A percentile compares a stretch with the other conserved stretches of the same genome.
Evolutionary conservation across 257 asterid species (phyloP).

Genomic region (Osmanthus fragrans): DNA sequence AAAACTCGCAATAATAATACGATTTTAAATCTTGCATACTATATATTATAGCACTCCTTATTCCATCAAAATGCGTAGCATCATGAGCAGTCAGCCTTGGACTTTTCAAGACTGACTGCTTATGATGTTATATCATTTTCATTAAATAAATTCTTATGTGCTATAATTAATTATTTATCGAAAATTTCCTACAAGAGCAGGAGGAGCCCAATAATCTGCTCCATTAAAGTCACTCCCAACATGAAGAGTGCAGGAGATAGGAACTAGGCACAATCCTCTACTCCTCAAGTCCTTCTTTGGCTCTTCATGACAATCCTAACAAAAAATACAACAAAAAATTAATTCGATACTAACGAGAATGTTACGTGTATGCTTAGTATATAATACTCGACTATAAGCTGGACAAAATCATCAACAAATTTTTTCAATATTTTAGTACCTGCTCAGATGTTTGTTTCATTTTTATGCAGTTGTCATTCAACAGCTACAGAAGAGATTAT

Average conservation of each 20-base stretch:
- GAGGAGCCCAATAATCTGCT: slow-evolving; percentile 84
- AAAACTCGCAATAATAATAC: neutral
- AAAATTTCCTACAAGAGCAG: slow-evolving; percentile 53
- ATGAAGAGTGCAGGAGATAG: slow-evolving; percentile 69
- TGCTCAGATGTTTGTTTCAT: slow-evolving; percentile 43
- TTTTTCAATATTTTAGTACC: slow-evolving; percentile 29
- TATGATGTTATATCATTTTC: slow-evolving; percentile 64
- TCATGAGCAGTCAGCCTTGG: slow-evolving; percentile 77
- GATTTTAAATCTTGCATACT: neutral
- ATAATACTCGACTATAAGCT: neutral
- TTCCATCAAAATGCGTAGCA: slow-evolving; percentile 54
- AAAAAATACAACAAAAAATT: neutral
- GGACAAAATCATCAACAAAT: neutral
- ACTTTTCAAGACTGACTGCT: slow-evolving; percentile 66
- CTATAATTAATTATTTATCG: slow-evolving; percentile 27
- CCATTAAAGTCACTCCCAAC: slow-evolving; percentile 67
- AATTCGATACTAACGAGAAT: neutral
- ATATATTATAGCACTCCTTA: neutral
- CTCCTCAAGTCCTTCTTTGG: slow-evolving; percentile 58
- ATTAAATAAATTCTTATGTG: slow-evolving; percentile 6
- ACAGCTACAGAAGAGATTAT: slow-evolving; percentile 32
- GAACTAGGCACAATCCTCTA: slow-evolving; percentile 83
- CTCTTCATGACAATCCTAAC: slow-evolving; percentile 50
- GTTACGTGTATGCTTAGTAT: neutral
- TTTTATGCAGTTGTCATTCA: slow-evolving; percentile 52